Evolutionary conservation across 225 moss, liverwort and hornwort genomes (phyloP).

Genomic region (Neckera pumila): DNA sequence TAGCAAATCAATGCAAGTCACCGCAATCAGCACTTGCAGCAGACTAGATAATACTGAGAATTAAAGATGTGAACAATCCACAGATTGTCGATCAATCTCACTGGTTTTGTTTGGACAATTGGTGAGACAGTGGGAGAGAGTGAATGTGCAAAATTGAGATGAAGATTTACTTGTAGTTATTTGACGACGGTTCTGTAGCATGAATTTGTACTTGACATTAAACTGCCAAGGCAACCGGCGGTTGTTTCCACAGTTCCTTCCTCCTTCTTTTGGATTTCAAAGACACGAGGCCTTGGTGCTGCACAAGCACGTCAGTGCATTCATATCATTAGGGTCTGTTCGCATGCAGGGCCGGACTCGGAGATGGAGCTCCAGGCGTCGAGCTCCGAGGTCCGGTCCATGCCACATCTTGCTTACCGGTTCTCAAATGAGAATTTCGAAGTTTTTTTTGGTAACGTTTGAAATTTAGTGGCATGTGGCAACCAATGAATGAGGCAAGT

Average conservation of each 20-base stretch:
- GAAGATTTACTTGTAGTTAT: too few species aligned
- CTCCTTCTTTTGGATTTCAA: background rate
- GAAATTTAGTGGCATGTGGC: too few species aligned
- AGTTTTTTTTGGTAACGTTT: too few species aligned
- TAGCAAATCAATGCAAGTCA: background rate
- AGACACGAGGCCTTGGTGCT: background rate
- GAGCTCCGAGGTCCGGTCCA: too few species aligned
- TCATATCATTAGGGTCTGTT: too few species aligned
- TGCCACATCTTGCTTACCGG: too few species aligned
- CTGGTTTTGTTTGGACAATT: background rate
- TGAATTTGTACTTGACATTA: background rate
- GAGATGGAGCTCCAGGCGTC: background rate
- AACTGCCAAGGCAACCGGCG: background rate
- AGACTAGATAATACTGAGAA: background rate
- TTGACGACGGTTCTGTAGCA: background rate
- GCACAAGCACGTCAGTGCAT: too few species aligned
- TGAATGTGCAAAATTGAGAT: background rate
- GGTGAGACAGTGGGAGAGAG: background rate
- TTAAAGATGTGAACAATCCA: background rate
- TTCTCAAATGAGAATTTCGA: too few species aligned
- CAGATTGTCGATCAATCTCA: background rate
- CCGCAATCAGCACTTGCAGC: background rate
- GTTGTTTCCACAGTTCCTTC: background rate
- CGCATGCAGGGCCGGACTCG: background rate
- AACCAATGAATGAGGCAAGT: too few species aligned